These are phyloP conservation scores for Allomyces macrogynus DNA, from an alignment of 192 early-diverging fungal species.

Conservation along the genomic window DNA sequence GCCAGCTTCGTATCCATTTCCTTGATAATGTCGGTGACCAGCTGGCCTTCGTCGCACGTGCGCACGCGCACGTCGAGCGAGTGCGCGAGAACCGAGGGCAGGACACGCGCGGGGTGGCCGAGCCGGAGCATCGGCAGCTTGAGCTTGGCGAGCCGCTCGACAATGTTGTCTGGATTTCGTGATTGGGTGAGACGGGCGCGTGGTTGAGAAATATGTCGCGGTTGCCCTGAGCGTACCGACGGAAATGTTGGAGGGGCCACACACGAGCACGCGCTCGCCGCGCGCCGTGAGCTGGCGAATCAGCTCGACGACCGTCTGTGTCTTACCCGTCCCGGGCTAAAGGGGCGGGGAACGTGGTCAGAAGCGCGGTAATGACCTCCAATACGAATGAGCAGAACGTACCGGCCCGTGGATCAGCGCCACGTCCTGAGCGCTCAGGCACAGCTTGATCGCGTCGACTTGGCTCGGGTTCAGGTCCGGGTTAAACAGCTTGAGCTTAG, in stretches of 20 bases:
- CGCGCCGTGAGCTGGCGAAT: slow-evolving; percentile 46
- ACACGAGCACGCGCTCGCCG: slow-evolving; percentile 53
- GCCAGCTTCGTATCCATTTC: slow-evolving; percentile 53
- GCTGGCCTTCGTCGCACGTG: slow-evolving; percentile 43
- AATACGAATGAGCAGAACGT: slow-evolving; percentile 10
- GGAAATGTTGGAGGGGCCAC: slow-evolving; percentile 73
- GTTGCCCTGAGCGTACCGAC: slow-evolving; percentile 28
- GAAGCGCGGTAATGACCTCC: no score
- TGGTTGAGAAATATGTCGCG: background rate
- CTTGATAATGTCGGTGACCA: slow-evolving; percentile 50
- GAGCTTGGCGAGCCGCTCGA: slow-evolving; percentile 46
- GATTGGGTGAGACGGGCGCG: background rate
- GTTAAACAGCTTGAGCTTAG: slow-evolving; percentile 29
- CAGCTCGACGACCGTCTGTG: slow-evolving; percentile 67
- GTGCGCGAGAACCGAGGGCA: slow-evolving; percentile 40
- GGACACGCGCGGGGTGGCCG: slow-evolving; percentile 67
- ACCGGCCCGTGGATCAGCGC: slow-evolving; percentile 71
- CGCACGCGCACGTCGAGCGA: slow-evolving; percentile 47
- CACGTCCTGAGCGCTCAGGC: slow-evolving; percentile 35
- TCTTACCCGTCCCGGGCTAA: slow-evolving; percentile 51
- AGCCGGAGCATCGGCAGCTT: slow-evolving; percentile 48
- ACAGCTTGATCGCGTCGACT: slow-evolving; percentile 40
- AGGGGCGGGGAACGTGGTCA: no score
- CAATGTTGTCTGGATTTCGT: slow-evolving; percentile 46
- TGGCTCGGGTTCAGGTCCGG: slow-evolving; percentile 46